phyloP scores from a whole-genome alignment of 2,329 filamentous ascomycete species.

The Botrytis squamosa region DNA sequence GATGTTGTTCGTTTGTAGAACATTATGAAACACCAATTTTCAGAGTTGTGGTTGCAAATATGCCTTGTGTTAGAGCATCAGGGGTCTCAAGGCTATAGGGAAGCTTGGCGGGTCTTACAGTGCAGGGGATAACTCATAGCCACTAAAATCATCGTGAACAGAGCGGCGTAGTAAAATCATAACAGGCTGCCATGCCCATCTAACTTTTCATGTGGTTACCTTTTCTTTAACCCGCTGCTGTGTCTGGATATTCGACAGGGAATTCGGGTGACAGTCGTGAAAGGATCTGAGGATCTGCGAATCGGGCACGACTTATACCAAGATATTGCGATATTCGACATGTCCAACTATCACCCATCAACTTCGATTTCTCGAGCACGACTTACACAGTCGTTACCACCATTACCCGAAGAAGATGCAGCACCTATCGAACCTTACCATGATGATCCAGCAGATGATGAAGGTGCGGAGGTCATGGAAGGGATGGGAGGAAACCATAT shows the following conservation, averaged over 20 bases:
- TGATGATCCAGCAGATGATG: conserved; percentile 32
- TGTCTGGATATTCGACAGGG: conserved; percentile 9
- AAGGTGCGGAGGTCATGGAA: conserved; percentile 15
- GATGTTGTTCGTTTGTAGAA: not conserved
- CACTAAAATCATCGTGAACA: conserved; percentile 18
- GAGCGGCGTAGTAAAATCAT: conserved; percentile 9
- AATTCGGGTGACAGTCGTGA: conserved; percentile 13
- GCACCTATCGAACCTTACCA: conserved; percentile 27
- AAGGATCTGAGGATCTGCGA: conserved; percentile 15
- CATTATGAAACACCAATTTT: conserved; percentile 18
- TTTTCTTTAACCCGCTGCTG: conserved; percentile 3
- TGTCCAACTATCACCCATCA: conserved; percentile 28
- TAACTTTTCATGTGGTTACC: not conserved
- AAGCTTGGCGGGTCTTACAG: conserved; percentile 8
- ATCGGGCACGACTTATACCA: conserved; percentile 7
- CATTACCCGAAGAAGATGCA: conserved; percentile 27
- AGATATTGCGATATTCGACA: conserved; percentile 17
- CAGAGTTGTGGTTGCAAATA: conserved; percentile 8
- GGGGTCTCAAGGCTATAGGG: conserved; percentile 2
- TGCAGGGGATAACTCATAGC: conserved; percentile 3
- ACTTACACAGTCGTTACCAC: conserved; percentile 32
- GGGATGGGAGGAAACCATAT: not conserved
- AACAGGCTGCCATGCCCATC: conserved; percentile 14
- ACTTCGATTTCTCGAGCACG: conserved; percentile 28
- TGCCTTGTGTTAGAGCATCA: conserved; percentile 14